A percentile compares a stretch with the other conserved stretches of the same genome.
Evolutionary conservation across 371 early-diverging fungal species (phyloP).

Genomic region (Gilbertella persicaria): DNA sequence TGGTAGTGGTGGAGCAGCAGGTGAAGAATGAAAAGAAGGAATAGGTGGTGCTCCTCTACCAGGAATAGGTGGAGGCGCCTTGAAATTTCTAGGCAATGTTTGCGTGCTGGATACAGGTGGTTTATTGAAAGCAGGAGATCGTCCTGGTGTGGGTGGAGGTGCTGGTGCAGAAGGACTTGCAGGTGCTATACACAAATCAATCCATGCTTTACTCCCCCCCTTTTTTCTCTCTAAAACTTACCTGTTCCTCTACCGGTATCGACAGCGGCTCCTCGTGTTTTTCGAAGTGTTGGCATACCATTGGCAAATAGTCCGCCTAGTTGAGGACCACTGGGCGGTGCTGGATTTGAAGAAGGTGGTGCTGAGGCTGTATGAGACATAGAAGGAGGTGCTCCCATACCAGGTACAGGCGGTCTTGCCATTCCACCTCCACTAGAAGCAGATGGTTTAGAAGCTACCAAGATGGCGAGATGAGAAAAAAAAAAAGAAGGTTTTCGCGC

Average conservation of each 20-base stretch:
- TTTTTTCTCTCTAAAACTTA: neutral
- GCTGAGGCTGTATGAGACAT: conserved; percentile 21
- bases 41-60: conserved; percentile 22
- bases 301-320: conserved; percentile 69
- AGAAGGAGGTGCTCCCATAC: conserved; percentile 20
- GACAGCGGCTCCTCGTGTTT: conserved; percentile 46
- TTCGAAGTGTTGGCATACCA: conserved; percentile 68
- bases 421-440: conserved; percentile 20
- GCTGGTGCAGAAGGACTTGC: conserved; percentile 25
- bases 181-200: neutral
- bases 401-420: conserved; percentile 46
- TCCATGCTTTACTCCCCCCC: neutral
- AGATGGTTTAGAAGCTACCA: conserved; percentile 13
- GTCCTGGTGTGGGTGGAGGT: conserved; percentile 7
- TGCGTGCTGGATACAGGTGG: conserved; percentile 9
- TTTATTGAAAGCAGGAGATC: conserved; percentile 15
- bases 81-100: conserved; percentile 42
- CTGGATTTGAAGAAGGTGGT: conserved; percentile 13
- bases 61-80: conserved; percentile 45
- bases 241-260: conserved; percentile 34
- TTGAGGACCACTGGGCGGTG: conserved; percentile 32
- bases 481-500: neutral
- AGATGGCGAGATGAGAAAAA: neutral
- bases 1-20: neutral
- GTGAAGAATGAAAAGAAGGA: conserved; percentile 24